These are phyloP conservation scores for Claviceps paspali DNA, from an alignment of 2,329 filamentous ascomycete genomes.

Conservation along the genomic window DNA sequence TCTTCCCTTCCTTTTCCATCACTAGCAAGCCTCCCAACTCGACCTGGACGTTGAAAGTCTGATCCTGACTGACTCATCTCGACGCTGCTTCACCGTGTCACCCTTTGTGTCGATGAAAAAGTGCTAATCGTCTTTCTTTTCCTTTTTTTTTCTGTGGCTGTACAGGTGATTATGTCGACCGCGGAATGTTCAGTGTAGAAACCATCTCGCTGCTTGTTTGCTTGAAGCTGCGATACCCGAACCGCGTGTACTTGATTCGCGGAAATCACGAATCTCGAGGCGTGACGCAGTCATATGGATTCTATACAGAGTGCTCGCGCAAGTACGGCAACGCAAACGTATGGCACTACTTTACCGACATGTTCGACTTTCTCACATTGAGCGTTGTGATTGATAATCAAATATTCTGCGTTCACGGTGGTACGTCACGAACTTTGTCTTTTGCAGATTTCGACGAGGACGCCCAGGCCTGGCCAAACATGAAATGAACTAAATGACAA, in stretches of 20 bases:
- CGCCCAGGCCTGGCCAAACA: too few species aligned
- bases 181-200: constrained; percentile 96
- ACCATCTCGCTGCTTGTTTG: constrained; percentile 96
- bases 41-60: neutral
- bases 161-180: constrained; percentile 89
- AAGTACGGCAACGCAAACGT: constrained; percentile 98
- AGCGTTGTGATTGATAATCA: constrained; percentile 97
- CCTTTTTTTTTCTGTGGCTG: neutral
- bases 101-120: too few species aligned
- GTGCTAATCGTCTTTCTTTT: neutral
- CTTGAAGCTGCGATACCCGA: constrained; percentile 89
- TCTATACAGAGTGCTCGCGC: constrained; percentile 94
- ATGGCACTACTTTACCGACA: constrained; percentile 99
- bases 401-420: constrained; percentile 97
- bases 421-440: constrained; percentile 21
- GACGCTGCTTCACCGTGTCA: neutral
- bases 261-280: constrained; percentile 97
- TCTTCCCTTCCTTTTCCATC: neutral
- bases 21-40: neutral
- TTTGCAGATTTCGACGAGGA: neutral
- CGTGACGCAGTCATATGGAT: constrained; percentile 96
- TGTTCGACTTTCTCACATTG: constrained; percentile 96
- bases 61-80: neutral
- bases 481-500: neutral
- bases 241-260: constrained; percentile 88